These are phyloP conservation scores for Mycena filopes DNA, from an alignment of 768 basidiomycete genomes.

Conservation along the genomic window DNA sequence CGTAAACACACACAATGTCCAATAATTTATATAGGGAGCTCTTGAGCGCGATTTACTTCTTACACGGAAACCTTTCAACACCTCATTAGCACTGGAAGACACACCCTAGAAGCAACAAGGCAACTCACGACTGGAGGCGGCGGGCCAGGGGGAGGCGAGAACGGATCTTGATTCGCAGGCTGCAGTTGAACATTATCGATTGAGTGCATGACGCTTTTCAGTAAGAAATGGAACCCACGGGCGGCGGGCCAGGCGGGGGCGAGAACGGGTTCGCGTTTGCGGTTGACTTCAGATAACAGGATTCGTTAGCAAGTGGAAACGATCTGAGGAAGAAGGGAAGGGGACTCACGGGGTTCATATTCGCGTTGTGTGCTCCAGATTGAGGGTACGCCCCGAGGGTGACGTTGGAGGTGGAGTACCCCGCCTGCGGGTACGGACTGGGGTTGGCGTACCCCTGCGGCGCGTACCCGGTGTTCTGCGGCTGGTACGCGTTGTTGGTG, in stretches of 20 bases:
- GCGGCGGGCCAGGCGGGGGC: constrained; percentile 8
- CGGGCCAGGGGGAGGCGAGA: too few species aligned
- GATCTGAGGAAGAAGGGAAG: neutral
- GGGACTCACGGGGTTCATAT: constrained; percentile 2
- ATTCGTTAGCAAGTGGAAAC: too few species aligned
- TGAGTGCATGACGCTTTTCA: too few species aligned
- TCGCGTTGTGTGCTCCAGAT: neutral
- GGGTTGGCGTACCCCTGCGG: neutral
- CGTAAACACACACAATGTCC: too few species aligned
- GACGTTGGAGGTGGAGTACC: neutral
- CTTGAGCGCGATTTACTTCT: too few species aligned
- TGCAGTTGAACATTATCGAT: too few species aligned
- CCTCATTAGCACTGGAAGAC: too few species aligned
- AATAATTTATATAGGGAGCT: too few species aligned
- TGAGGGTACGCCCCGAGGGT: neutral
- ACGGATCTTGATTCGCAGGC: too few species aligned
- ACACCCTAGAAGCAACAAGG: too few species aligned
- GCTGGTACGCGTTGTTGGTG: neutral
- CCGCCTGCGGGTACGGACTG: neutral
- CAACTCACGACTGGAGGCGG: too few species aligned
- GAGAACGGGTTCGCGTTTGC: neutral
- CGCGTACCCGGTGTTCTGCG: constrained; percentile 2
- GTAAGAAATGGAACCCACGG: neutral
- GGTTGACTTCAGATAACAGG: neutral
- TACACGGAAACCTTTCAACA: too few species aligned